phyloP scores from a whole-genome alignment of 257 asterid genomes.

The Solanum lignicaule region DNA sequence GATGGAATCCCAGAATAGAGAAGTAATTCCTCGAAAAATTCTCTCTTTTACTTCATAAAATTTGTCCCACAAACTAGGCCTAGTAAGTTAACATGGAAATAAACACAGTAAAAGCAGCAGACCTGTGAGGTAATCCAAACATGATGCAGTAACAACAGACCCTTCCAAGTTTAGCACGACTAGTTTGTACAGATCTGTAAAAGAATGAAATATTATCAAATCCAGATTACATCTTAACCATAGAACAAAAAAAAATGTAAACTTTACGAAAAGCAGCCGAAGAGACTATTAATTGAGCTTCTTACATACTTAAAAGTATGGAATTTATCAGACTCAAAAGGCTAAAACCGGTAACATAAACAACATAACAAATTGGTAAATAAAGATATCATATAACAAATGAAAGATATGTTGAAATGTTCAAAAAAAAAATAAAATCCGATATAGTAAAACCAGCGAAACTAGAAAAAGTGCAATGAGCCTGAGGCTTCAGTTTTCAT shows the following conservation, averaged over 20 bases:
- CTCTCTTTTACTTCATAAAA: background rate
- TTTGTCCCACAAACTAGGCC: background rate
- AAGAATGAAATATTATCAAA: background rate
- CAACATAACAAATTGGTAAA: background rate
- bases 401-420: background rate
- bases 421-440: background rate
- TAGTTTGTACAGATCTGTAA: background rate
- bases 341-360: background rate
- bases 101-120: background rate
- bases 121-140: slow-evolving; percentile 10
- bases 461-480: background rate
- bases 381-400: background rate
- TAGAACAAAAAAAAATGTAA: background rate
- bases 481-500: background rate
- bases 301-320: background rate
- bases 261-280: background rate
- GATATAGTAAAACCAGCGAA: background rate
- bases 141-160: background rate
- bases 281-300: background rate
- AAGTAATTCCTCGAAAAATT: background rate
- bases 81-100: background rate
- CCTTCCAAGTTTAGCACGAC: slow-evolving; percentile 2
- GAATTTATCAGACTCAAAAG: background rate
- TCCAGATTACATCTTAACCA: background rate
- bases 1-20: background rate